Percentiles rank a stretch among this genome's conserved stretches.
phyloP scores from a whole-genome alignment of 345 rosid species.

The Aegle marmelos region DNA sequence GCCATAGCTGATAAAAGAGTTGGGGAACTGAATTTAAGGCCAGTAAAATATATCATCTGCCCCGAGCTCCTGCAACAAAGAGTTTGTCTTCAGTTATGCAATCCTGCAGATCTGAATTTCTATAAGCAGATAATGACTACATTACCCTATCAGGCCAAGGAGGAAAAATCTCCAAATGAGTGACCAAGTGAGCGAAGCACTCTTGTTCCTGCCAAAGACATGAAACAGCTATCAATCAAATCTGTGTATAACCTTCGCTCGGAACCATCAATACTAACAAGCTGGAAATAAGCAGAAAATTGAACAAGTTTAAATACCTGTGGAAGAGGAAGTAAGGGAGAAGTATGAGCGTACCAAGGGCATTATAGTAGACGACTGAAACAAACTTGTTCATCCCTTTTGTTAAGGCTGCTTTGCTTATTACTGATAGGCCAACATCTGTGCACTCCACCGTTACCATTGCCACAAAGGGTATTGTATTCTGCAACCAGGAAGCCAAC shows the following conservation, averaged over 20 bases:
- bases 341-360: constrained; percentile 41
- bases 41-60: constrained; percentile 25
- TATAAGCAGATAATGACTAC: not conserved
- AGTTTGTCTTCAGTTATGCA: not conserved
- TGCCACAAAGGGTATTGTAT: constrained; percentile 31
- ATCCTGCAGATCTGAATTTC: not conserved
- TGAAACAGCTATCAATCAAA: not conserved
- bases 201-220: constrained; percentile 27
- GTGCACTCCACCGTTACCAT: constrained; percentile 48
- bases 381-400: constrained; percentile 56
- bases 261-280: not conserved
- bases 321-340: constrained; percentile 38
- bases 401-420: constrained; percentile 47
- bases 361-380: constrained; percentile 47
- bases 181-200: constrained; percentile 26
- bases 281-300: not conserved
- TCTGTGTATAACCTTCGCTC: not conserved
- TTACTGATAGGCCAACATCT: constrained; percentile 32
- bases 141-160: constrained; percentile 36
- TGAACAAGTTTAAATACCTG: constrained; percentile 22
- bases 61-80: constrained; percentile 33
- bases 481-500: not conserved
- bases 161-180: constrained; percentile 38
- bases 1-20: constrained; percentile 34
- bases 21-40: constrained; percentile 33